A percentile compares a stretch with the other conserved stretches of the same genome.
These are phyloP conservation scores for Thelonectria rubi DNA, from an alignment of 2,329 filamentous ascomycete species.

Conservation along the genomic window DNA sequence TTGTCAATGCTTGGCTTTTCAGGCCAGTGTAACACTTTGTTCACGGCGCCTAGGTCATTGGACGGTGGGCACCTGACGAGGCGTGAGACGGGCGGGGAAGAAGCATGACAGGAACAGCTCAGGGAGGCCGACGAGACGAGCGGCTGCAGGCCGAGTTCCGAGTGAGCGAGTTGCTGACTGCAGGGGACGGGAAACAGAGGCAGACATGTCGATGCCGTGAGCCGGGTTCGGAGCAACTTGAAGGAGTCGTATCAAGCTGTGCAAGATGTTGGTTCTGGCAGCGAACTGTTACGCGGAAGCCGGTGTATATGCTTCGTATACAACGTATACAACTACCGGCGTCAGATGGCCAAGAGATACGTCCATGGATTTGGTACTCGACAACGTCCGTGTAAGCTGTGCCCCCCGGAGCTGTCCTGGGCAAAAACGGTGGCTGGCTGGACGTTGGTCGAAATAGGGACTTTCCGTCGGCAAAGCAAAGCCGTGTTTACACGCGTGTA, in stretches of 20 bases:
- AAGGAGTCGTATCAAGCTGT: neutral
- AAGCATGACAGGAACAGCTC: neutral
- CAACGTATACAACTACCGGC: neutral
- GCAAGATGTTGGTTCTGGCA: neutral
- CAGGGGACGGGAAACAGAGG: neutral
- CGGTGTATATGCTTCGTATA: too few relatives aligned
- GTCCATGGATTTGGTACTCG: too few relatives aligned
- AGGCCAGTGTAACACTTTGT: conserved; percentile 2
- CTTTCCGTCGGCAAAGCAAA: neutral
- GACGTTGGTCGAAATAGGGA: neutral
- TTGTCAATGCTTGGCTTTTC: neutral
- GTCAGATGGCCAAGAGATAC: neutral
- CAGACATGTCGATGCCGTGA: neutral
- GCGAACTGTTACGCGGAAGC: neutral
- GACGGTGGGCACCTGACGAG: neutral
- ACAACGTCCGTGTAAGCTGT: too few relatives aligned
- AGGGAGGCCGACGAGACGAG: neutral
- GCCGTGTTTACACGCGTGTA: neutral
- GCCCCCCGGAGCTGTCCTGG: too few relatives aligned
- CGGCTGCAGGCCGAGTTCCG: neutral
- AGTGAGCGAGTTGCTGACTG: neutral
- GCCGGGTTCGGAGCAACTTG: too few relatives aligned
- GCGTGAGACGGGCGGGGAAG: neutral
- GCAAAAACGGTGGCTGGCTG: neutral
- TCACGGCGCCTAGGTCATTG: neutral